A percentile compares a stretch with the other conserved stretches of the same genome.
phyloP scores from a whole-genome alignment of 108 stramenopile genomes.

The Cyclostephanos invisitatus region DNA sequence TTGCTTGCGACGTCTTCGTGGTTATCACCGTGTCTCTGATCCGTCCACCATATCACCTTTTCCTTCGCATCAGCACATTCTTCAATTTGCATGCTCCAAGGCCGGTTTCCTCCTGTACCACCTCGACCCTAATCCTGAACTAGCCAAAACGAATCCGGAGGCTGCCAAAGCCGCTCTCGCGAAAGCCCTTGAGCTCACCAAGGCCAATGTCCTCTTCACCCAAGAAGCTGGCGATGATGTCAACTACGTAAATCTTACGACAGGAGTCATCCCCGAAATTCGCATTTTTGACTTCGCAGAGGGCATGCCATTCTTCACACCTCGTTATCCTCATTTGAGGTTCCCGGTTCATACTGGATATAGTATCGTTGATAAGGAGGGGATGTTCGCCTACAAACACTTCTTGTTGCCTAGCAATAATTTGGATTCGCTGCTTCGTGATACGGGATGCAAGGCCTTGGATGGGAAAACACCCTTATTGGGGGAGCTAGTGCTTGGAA shows the following conservation, averaged over 20 bases:
- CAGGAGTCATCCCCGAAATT: conserved; percentile 79
- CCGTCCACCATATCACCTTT: conserved; percentile 5
- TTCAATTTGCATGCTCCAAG: conserved; percentile 92
- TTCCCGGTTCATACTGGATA: conserved; percentile 88
- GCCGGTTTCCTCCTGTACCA: conserved; percentile 81
- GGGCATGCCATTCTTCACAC: conserved; percentile 82
- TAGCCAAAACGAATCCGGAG: conserved; percentile 66
- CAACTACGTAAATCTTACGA: conserved; percentile 74
- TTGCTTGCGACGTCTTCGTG: neutral
- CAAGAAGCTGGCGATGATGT: conserved; percentile 84
- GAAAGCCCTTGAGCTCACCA: conserved; percentile 73
- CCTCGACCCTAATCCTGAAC: conserved; percentile 65
- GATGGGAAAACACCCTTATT: conserved; percentile 72
- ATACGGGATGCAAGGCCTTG: conserved; percentile 45
- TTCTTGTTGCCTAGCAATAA: conserved; percentile 66
- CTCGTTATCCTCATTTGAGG: conserved; percentile 84
- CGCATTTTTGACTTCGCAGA: conserved; percentile 77
- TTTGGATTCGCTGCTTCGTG: conserved; percentile 54
- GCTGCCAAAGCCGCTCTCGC: conserved; percentile 68
- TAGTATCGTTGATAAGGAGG: conserved; percentile 78
- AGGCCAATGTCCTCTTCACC: conserved; percentile 80
- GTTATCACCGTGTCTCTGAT: neutral
- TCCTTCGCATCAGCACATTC: conserved; percentile 64
- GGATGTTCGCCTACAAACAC: conserved; percentile 74
- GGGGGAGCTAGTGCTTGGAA: conserved; percentile 66